phyloP scores from a whole-genome alignment of 805 yeast species.

The Yarrowia sp. region DNA sequence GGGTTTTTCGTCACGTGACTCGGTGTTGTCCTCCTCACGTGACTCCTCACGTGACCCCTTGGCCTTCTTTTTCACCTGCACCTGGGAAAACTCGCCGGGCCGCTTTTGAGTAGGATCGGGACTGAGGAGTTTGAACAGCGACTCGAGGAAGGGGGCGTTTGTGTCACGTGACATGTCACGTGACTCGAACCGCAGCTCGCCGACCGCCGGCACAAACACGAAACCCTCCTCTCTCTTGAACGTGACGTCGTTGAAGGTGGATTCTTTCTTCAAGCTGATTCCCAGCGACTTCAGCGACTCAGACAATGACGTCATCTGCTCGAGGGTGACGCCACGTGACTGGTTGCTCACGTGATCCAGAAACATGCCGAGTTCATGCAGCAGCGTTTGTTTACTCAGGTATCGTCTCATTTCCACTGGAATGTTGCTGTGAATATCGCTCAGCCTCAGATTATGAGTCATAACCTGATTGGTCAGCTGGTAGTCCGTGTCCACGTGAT shows the following conservation, averaged over 20 bases:
- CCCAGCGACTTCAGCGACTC: conserved; percentile 10
- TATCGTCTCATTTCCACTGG: conserved; percentile 7
- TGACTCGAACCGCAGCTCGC: neutral
- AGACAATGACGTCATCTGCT: conserved; percentile 3
- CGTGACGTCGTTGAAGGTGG: conserved; percentile 2
- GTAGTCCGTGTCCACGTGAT: conserved; percentile 15
- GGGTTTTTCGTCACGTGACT: neutral
- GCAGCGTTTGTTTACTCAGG: neutral
- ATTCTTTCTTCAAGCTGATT: neutral
- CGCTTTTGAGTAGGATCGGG: conserved; percentile 20
- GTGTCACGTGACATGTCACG: conserved; percentile 14
- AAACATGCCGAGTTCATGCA: conserved; percentile 14
- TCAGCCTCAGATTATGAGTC: neutral
- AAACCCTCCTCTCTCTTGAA: neutral
- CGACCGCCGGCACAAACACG: conserved; percentile 12
- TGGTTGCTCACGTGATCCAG: neutral
- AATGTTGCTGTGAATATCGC: conserved; percentile 20
- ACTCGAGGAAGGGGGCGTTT: neutral
- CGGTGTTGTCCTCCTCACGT: neutral
- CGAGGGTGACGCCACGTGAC: neutral
- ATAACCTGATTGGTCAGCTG: neutral
- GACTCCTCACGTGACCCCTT: conserved; percentile 4
- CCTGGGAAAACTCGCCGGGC: conserved; percentile 25
- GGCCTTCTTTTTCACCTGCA: neutral
- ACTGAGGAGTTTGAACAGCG: neutral